A percentile compares a stretch with the other conserved stretches of the same genome.
Evolutionary conservation across 2,329 filamentous ascomycete species (phyloP).

Genomic region (Huntiella moniliformis): DNA sequence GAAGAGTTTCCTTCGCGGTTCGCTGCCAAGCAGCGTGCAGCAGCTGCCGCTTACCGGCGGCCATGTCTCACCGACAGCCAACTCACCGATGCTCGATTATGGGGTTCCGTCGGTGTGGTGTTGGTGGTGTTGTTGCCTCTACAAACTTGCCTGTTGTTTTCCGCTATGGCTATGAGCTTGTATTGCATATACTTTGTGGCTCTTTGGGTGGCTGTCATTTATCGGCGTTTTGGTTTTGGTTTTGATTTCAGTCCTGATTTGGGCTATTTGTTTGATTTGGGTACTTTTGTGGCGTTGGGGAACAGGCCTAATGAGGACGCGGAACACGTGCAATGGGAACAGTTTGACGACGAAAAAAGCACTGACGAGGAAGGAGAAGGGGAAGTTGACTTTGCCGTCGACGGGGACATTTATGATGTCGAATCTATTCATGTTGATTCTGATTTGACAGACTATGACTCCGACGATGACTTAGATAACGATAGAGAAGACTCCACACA

Average conservation of each 20-base stretch:
- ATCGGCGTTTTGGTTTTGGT: constrained; percentile 2
- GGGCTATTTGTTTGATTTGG: not conserved
- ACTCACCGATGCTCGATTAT: not conserved
- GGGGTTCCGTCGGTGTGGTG: constrained; percentile 4
- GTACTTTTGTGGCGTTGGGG: not conserved
- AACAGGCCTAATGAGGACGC: not conserved
- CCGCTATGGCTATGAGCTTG: not conserved
- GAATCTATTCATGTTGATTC: constrained; percentile 8
- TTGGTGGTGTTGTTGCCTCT: constrained; percentile 9
- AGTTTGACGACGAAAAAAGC: constrained; percentile 19
- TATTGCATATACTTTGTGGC: constrained; percentile 1
- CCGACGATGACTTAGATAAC: constrained; percentile 18
- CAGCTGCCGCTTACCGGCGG: not conserved
- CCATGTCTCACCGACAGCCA: not conserved
- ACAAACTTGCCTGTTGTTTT: constrained; percentile 4
- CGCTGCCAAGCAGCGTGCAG: not conserved
- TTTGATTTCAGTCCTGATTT: not conserved
- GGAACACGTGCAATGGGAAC: not conserved
- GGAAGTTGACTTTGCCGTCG: constrained; percentile 16
- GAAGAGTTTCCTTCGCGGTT: no score
- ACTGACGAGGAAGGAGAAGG: constrained; percentile 19
- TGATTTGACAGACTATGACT: not conserved
- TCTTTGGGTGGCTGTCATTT: not conserved
- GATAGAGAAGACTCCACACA: constrained; percentile 15
- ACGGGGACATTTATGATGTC: constrained; percentile 15